phyloP scores from a whole-genome alignment of 2,329 filamentous ascomycete species.

The Cadophora sp. region DNA sequence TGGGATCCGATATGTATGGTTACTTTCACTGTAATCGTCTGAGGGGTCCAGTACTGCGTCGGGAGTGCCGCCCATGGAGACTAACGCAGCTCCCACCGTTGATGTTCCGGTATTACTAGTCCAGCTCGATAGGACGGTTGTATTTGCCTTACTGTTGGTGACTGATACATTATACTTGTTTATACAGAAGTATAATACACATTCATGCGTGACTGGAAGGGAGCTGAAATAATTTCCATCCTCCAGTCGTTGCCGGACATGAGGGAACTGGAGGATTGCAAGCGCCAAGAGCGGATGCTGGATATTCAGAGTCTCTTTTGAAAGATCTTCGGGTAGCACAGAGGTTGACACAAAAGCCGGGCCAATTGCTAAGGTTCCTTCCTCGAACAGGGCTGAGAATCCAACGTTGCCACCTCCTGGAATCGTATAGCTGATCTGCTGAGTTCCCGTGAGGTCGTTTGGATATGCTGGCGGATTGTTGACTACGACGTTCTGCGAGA shows the following conservation, averaged over 20 bases:
- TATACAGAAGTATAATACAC: constrained; percentile 21
- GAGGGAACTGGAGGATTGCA: neutral
- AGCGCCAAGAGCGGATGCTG: neutral
- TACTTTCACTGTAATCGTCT: neutral
- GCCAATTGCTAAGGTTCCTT: neutral
- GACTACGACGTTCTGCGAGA: constrained; percentile 7
- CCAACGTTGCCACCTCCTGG: constrained; percentile 16
- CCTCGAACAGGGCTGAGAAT: constrained; percentile 8
- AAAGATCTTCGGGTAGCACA: neutral
- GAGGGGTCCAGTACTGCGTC: constrained; percentile 12
- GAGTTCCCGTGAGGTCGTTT: neutral
- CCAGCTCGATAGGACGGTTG: constrained; percentile 12
- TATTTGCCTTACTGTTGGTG: constrained; percentile 8
- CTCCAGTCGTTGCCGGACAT: neutral
- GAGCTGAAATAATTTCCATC: neutral
- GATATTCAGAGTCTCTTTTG: neutral
- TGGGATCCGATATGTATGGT: constrained; percentile 15
- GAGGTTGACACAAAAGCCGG: neutral
- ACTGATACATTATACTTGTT: constrained; percentile 22
- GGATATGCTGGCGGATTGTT: neutral
- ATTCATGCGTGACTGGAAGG: constrained; percentile 11
- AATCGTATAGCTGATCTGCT: constrained; percentile 19
- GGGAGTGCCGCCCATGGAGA: constrained; percentile 18
- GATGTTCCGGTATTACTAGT: constrained; percentile 20
- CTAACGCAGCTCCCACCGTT: constrained; percentile 15